phyloP scores from a whole-genome alignment of 768 basidiomycete species.

The Leucocoprinus sp. region DNA sequence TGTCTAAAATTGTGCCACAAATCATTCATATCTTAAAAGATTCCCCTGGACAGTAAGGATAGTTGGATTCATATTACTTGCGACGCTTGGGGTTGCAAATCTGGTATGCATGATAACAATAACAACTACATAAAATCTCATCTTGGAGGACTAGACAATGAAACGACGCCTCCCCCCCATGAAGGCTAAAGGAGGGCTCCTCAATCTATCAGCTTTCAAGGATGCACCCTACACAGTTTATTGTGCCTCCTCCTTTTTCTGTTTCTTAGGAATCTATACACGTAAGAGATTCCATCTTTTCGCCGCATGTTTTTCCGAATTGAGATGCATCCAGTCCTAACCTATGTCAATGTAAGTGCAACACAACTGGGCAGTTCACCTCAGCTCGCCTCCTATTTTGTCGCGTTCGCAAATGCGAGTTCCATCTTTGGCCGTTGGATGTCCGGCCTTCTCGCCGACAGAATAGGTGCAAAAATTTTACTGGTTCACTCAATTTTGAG shows the following conservation, averaged over 20 bases:
- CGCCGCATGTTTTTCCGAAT: not conserved
- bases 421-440: conserved; percentile 54
- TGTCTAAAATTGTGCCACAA: not conserved
- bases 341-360: conserved; percentile 59
- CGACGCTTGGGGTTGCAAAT: conserved; percentile 45
- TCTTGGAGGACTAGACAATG: conserved; percentile 22
- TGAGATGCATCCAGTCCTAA: conserved; percentile 40
- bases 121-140: not conserved
- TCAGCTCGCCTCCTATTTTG: conserved; percentile 53
- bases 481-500: no score
- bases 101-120: conserved; percentile 24
- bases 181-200: conserved; percentile 45
- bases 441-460: conserved; percentile 48
- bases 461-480: conserved; percentile 34
- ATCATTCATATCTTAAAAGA: conserved; percentile 24
- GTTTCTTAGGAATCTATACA: conserved; percentile 66
- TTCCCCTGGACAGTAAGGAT: conserved; percentile 74
- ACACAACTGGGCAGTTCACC: conserved; percentile 37
- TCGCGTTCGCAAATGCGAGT: conserved; percentile 61
- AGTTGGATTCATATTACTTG: conserved; percentile 53
- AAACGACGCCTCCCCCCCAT: conserved; percentile 48
- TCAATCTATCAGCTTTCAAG: conserved; percentile 47
- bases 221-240: conserved; percentile 48
- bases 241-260: conserved; percentile 46
- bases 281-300: conserved; percentile 21